Percentiles rank a stretch among this genome's conserved stretches.
Evolutionary conservation across 2,329 filamentous ascomycete genomes (phyloP).

Genomic region (Fusarium decemcellulare): DNA sequence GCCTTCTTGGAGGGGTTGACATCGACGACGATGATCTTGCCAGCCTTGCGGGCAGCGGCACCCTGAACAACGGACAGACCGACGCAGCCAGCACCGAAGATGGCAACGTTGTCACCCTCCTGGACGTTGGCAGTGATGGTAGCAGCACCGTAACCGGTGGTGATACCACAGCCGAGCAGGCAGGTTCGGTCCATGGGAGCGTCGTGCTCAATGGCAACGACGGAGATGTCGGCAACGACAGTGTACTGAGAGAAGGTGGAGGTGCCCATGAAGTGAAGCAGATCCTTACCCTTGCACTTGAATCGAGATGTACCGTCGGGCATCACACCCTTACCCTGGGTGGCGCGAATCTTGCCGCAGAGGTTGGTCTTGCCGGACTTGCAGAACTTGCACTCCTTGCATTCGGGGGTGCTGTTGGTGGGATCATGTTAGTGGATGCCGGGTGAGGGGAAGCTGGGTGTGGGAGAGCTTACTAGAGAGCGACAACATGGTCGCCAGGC

Average conservation of each 20-base stretch:
- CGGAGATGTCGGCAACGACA: slow-evolving; percentile 97
- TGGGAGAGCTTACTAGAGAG: slow-evolving; percentile 77
- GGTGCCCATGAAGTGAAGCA: slow-evolving; percentile 99
- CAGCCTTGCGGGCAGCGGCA: slow-evolving; percentile 85
- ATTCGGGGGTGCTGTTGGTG: slow-evolving; percentile 86
- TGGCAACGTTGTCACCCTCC: slow-evolving; percentile 87
- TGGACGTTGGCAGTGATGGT: slow-evolving; percentile 94
- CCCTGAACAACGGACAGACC: slow-evolving; percentile 96
- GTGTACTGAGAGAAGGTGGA: slow-evolving; percentile 99
- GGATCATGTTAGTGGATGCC: slow-evolving; percentile 20
- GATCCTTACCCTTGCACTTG: slow-evolving; percentile 93
- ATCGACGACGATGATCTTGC: slow-evolving; percentile 80
- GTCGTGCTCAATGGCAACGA: slow-evolving; percentile 90
- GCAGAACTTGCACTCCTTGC: slow-evolving; percentile 99
- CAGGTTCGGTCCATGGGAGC: slow-evolving; percentile 97
- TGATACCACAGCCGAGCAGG: slow-evolving; percentile 97
- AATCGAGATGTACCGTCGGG: slow-evolving; percentile 96
- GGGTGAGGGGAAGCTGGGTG: no score
- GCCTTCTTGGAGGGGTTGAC: slow-evolving; percentile 92
- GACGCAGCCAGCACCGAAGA: slow-evolving; percentile 97
- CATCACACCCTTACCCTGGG: slow-evolving; percentile 96
- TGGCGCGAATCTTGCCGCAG: slow-evolving; percentile 98
- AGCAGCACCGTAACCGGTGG: slow-evolving; percentile 96
- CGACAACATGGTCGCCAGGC: slow-evolving; percentile 90
- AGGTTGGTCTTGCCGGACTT: slow-evolving; percentile 99